Percentiles rank a stretch among this genome's conserved stretches.
Evolutionary conservation across 805 yeast species (phyloP).

Genomic region (Pichia thaimueangensis): DNA sequence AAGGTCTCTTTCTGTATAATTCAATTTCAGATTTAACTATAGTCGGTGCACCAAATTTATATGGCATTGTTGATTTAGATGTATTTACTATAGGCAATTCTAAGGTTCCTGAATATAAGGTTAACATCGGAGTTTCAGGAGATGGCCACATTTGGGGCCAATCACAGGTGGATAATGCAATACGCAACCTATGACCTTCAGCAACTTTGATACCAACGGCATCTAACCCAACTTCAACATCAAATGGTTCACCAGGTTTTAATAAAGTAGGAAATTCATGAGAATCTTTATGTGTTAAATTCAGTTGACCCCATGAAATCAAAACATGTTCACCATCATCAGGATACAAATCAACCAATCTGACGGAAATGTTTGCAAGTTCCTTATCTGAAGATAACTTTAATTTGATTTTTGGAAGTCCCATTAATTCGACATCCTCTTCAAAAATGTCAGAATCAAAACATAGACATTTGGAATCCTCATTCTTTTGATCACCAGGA

Average conservation of each 20-base stretch:
- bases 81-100: conserved; percentile 27
- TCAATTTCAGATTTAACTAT: conserved; percentile 24
- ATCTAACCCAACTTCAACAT: conserved; percentile 32
- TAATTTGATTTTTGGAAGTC: conserved; percentile 32
- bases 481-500: conserved; percentile 39
- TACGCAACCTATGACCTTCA: conserved; percentile 34
- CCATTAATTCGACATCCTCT: conserved; percentile 28
- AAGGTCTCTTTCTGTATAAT: conserved; percentile 24
- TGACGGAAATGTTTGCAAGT: conserved; percentile 35
- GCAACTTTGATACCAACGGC: conserved; percentile 33
- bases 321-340: conserved; percentile 32
- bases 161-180: conserved; percentile 39
- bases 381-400: conserved; percentile 32
- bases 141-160: conserved; percentile 47
- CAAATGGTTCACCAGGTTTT: conserved; percentile 28
- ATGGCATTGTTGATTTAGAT: conserved; percentile 16
- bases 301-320: conserved; percentile 42
- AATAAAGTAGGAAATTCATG: conserved; percentile 36
- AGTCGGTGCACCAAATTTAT: conserved; percentile 27
- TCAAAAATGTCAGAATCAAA: conserved; percentile 30
- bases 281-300: conserved; percentile 36
- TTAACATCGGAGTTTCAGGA: conserved; percentile 34
- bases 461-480: conserved; percentile 34
- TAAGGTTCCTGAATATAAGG: conserved; percentile 28
- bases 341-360: conserved; percentile 37